These are phyloP conservation scores for Phytophthora multivora DNA, from an alignment of 352 stramenopile genomes.

Conservation along the genomic window DNA sequence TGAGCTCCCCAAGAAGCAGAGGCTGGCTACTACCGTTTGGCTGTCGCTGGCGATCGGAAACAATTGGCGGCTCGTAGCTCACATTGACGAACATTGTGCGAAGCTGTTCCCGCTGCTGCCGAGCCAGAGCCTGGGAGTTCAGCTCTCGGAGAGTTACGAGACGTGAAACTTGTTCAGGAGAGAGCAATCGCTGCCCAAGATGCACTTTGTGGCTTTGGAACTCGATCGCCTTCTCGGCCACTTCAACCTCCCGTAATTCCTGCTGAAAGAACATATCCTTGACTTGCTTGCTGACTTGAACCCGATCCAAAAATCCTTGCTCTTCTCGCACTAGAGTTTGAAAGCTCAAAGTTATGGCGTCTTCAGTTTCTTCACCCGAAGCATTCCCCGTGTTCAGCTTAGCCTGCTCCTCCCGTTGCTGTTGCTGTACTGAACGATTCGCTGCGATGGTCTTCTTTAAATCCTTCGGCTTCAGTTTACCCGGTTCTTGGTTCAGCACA, in stretches of 20 bases:
- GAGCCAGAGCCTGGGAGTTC: conserved; percentile 33
- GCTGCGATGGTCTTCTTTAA: conserved; percentile 88
- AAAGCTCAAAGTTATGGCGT: conserved; percentile 48
- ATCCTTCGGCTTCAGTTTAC: conserved; percentile 91
- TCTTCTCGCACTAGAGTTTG: conserved; percentile 62
- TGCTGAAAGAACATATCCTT: conserved; percentile 89
- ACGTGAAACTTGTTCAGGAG: conserved; percentile 43
- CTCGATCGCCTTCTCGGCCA: conserved; percentile 80
- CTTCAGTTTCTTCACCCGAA: conserved; percentile 17
- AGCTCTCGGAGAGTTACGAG: conserved; percentile 57
- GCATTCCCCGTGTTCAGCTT: conserved; percentile 33
- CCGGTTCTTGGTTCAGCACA: conserved; percentile 87
- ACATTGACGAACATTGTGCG: conserved; percentile 44
- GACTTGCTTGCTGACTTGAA: conserved; percentile 41
- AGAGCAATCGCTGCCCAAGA: conserved; percentile 66
- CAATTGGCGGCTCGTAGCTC: conserved; percentile 18
- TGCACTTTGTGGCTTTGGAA: conserved; percentile 83
- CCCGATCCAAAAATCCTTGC: conserved; percentile 40
- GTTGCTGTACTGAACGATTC: conserved; percentile 65
- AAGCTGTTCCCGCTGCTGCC: conserved; percentile 49
- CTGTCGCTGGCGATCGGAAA: conserved; percentile 21
- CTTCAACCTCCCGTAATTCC: conserved; percentile 72
- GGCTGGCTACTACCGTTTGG: conserved; percentile 9
- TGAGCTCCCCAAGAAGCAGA: conserved; percentile 21
- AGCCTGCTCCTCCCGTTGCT: conserved; percentile 69